These are phyloP conservation scores for Skeletonema marinoi DNA, from an alignment of 108 stramenopile genomes.

Conservation along the genomic window DNA sequence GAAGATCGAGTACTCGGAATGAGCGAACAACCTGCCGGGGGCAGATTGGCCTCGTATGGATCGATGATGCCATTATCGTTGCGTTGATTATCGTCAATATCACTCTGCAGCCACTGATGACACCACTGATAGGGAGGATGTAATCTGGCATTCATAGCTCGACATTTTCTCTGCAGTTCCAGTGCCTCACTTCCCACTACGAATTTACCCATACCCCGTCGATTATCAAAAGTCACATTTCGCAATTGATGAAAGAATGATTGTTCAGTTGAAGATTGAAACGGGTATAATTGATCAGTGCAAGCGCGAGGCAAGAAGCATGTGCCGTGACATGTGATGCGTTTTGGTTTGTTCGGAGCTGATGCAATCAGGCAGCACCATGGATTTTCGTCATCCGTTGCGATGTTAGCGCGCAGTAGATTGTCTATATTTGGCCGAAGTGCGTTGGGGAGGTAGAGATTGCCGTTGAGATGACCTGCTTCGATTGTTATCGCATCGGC, in stretches of 20 bases:
- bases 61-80: conserved; percentile 7
- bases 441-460: background rate
- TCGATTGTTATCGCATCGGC: background rate
- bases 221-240: background rate
- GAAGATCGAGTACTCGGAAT: conserved; percentile 17
- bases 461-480: background rate
- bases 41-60: conserved; percentile 23
- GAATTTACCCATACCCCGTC: background rate
- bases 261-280: conserved; percentile 14
- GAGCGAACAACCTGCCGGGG: conserved; percentile 32
- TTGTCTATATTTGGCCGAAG: background rate
- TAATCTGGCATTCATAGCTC: conserved; percentile 5
- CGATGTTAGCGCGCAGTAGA: background rate
- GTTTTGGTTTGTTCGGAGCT: background rate
- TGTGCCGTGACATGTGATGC: conserved; percentile 17
- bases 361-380: conserved; percentile 27
- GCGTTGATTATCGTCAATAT: too few relatives aligned
- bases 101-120: conserved; percentile 23
- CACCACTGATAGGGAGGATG: conserved; percentile 41
- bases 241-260: conserved; percentile 1
- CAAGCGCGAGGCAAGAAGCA: conserved; percentile 30
- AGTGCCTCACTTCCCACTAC: background rate
- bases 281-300: conserved; percentile 37
- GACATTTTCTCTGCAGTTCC: background rate
- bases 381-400: background rate